Evolutionary conservation across 1,139 yeast species (phyloP), one percentile per base, ranked within the genome.

Genomic region (Candida gigantensis): DNA sequence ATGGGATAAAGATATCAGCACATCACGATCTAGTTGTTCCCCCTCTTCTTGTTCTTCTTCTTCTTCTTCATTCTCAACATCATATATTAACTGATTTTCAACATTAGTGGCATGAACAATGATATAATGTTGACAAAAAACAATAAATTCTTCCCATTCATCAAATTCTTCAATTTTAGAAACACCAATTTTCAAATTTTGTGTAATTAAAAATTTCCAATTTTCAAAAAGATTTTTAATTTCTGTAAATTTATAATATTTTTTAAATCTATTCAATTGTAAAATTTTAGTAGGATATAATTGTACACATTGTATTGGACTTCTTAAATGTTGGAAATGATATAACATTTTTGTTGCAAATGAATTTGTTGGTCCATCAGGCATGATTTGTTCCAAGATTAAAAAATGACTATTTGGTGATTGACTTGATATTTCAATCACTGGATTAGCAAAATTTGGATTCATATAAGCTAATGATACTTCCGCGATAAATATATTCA

Each of bases 381-480:
- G 94, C 41, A 84, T 62, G 10, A 85, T 61, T 53, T 86, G 95
- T 49, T 86, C 95, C 34, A 86, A 60, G 5, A 84, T 68, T 1
- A 84, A 53, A 46, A 86, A 81, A 50, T 83, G 87, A 4, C 84
- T 66, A 34, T 74, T 68, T 1, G 72, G 62, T 6, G 77, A 60
- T 3, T 49, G 42, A 3, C 81, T 68, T 1, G 81, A 68, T 47
- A 72, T 63, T 25, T 63, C 55, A 32, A 86, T 79, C 14, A 86
- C 73, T 4, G 72, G 69, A 52, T 86, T 82, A n/a, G 95, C 88
- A 41, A 71, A 71, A 23, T 70, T 67, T 5, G 83, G 81, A 28
- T 74, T 69, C 94, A 86, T 86, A 53, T 86, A 86, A 0, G 94
- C 90, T 39, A 86, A 60, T 0, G 95, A 84, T 2, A 86, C 95